Evolutionary conservation across 2,329 filamentous ascomycete species (phyloP).

Genomic region (Fusarium circinatum): DNA sequence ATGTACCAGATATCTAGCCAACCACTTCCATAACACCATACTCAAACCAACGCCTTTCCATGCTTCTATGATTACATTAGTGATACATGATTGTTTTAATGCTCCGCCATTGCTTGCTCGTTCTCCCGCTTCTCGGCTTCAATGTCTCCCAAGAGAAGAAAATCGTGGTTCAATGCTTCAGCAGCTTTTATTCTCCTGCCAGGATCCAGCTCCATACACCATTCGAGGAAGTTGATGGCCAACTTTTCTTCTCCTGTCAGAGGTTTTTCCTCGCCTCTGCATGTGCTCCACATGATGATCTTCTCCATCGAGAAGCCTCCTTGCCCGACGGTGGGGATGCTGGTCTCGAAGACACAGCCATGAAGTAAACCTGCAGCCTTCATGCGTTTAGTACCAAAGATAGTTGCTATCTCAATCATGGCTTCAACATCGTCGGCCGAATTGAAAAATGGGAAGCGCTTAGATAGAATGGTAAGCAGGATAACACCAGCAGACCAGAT

Average conservation of each 20-base stretch:
- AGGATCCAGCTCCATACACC: slow-evolving; percentile 82
- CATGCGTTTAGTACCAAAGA: slow-evolving; percentile 90
- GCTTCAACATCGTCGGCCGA: slow-evolving; percentile 98
- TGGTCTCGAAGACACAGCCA: slow-evolving; percentile 91
- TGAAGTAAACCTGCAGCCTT: slow-evolving; percentile 83
- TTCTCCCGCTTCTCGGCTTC: slow-evolving; percentile 59
- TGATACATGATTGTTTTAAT: slow-evolving; percentile 23
- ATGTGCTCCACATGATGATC: slow-evolving; percentile 95
- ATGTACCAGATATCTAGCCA: slow-evolving; percentile 34
- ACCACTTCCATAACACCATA: slow-evolving; percentile 18
- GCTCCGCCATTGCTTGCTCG: slow-evolving; percentile 32
- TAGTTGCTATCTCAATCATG: slow-evolving; percentile 95
- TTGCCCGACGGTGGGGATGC: slow-evolving; percentile 87
- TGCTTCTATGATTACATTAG: slow-evolving; percentile 34
- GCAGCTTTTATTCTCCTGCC: slow-evolving; percentile 77
- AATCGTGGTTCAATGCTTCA: slow-evolving; percentile 78
- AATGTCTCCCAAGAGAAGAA: slow-evolving; percentile 56
- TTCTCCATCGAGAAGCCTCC: slow-evolving; percentile 90
- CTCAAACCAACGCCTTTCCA: slow-evolving; percentile 30
- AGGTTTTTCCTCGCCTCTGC: slow-evolving; percentile 69
- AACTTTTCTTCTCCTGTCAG: slow-evolving; percentile 75
- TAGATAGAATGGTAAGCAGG: slow-evolving; percentile 90
- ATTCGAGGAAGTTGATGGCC: slow-evolving; percentile 76
- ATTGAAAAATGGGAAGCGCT: slow-evolving; percentile 98
- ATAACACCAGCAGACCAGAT: slow-evolving; percentile 99